Evolutionary conservation across 495 filamentous ascomycete species (phyloP).

Genomic region (Cercophora samala): DNA sequence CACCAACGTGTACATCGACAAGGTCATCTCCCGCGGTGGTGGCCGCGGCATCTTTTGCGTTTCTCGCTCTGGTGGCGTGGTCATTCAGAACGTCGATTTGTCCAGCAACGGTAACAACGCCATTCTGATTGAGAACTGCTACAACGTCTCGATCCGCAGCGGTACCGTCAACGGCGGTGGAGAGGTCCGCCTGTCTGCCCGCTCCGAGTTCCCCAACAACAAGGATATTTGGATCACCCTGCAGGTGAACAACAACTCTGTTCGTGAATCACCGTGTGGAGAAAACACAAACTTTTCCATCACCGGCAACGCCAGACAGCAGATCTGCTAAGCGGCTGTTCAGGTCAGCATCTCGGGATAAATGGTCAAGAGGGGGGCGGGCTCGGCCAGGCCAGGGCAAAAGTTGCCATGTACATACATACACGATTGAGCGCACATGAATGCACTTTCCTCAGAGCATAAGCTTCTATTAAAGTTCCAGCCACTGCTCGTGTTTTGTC

Average conservation of each 20-base stretch:
- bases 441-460: not conserved
- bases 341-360: not conserved
- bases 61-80: constrained; percentile 42
- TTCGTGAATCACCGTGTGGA: constrained; percentile 44
- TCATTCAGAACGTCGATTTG: constrained; percentile 39
- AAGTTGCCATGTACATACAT: not conserved
- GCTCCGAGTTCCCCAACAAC: constrained; percentile 44
- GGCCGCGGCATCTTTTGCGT: constrained; percentile 49
- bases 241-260: constrained; percentile 38
- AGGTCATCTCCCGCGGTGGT: constrained; percentile 45
- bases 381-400: not conserved
- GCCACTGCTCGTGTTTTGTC: not conserved
- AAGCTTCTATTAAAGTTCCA: not conserved
- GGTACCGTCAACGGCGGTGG: constrained; percentile 46
- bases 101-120: constrained; percentile 47
- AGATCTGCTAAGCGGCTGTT: not conserved
- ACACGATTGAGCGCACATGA: not conserved
- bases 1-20: constrained; percentile 44
- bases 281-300: constrained; percentile 45
- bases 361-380: not conserved
- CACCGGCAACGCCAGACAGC: constrained; percentile 21
- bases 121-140: constrained; percentile 50
- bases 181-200: constrained; percentile 42
- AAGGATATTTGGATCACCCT: constrained; percentile 41
- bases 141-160: constrained; percentile 41